These are phyloP conservation scores for Limonium bicolor DNA, from an alignment of 148 eudicot genomes.

Conservation along the genomic window DNA sequence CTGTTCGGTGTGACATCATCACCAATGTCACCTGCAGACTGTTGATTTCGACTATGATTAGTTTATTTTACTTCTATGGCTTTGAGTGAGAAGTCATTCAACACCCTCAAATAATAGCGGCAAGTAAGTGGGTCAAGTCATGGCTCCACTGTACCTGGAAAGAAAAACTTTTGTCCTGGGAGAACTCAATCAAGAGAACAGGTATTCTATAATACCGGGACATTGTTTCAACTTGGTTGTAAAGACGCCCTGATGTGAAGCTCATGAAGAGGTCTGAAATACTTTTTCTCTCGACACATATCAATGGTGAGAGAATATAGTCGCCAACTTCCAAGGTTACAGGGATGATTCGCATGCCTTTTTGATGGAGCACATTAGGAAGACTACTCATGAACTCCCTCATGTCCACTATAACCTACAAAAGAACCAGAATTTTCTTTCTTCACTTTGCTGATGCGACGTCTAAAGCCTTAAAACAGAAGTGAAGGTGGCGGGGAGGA, in stretches of 20 bases:
- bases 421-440: background rate
- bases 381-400: slow-evolving; percentile 99
- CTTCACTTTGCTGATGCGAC: background rate
- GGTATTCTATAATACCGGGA: slow-evolving; percentile 85
- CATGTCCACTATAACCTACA: slow-evolving; percentile 95
- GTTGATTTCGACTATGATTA: too few relatives aligned
- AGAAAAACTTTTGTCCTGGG: slow-evolving; percentile 98
- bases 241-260: slow-evolving; percentile 88
- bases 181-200: slow-evolving; percentile 88
- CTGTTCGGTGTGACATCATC: slow-evolving; percentile 82
- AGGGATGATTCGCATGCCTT: slow-evolving; percentile 91
- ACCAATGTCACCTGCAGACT: slow-evolving; percentile 90
- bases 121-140: too few relatives aligned
- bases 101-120: too few relatives aligned
- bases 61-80: too few relatives aligned
- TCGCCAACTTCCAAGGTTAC: slow-evolving; percentile 97
- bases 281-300: slow-evolving; percentile 97
- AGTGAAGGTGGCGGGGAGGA: slow-evolving; percentile 1
- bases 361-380: slow-evolving; percentile 98
- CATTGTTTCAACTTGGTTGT: slow-evolving; percentile 91
- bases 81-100: too few relatives aligned
- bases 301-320: slow-evolving; percentile 80
- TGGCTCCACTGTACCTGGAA: slow-evolving; percentile 94
- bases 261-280: slow-evolving; percentile 94
- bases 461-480: too few relatives aligned